Evolutionary conservation across 2,329 filamentous ascomycete genomes (phyloP).

Genomic region (Sclerotinia spermophila): DNA sequence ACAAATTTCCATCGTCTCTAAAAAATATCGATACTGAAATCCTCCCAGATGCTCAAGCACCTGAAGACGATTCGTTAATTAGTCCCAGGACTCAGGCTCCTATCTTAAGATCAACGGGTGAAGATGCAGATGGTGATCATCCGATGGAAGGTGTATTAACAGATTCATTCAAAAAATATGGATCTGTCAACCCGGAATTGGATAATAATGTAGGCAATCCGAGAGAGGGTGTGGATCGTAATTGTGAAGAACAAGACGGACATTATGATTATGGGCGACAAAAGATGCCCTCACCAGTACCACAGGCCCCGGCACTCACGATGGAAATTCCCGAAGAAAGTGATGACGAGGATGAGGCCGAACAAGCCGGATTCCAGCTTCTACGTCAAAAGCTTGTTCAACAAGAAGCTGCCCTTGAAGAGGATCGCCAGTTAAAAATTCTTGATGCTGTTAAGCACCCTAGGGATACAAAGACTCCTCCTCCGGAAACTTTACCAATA

Average conservation of each 20-base stretch:
- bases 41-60: constrained; percentile 6
- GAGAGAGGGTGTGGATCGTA: neutral
- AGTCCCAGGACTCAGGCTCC: constrained; percentile 7
- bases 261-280: neutral
- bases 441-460: constrained; percentile 25
- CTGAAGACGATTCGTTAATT: constrained; percentile 8
- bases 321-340: constrained; percentile 22
- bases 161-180: neutral
- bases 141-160: constrained; percentile 1
- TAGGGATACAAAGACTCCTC: constrained; percentile 35
- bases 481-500: constrained; percentile 30
- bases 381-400: constrained; percentile 10
- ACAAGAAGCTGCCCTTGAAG: constrained; percentile 19
- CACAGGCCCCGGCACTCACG: constrained; percentile 13
- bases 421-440: constrained; percentile 15
- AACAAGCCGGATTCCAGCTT: constrained; percentile 17
- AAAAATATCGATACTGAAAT: constrained; percentile 3
- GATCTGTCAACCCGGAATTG: neutral
- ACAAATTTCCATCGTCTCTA: neutral
- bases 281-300: neutral
- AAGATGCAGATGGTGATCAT: constrained; percentile 2
- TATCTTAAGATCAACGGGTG: neutral
- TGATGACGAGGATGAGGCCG: constrained; percentile 24
- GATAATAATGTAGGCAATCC: neutral
- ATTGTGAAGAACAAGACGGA: neutral